Base-by-base conservation (phyloP, 805 yeast species). In the Yamadazyma insecticola region DNA sequence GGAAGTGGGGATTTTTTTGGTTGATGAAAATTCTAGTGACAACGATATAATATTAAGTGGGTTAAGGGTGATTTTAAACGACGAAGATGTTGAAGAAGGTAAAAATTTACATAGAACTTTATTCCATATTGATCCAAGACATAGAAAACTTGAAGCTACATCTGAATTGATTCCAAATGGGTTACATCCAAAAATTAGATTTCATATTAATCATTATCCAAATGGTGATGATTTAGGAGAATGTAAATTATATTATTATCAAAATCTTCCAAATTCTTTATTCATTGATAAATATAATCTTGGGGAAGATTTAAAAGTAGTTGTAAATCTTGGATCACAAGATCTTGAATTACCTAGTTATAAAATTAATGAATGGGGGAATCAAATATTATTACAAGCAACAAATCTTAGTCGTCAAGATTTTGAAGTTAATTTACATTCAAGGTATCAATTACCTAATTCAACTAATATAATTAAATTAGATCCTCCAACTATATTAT, bases 261-360 rank as follows among this genome's bases (percentile, higher is more conserved):
- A 57, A 20, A 47, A 51, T 11, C 36, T 66, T 11, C 46, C 50
- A 18, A 57, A 48, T 16, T 47, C 56, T 11, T 46, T 64, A 10
- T 62, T 66, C 18, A 39, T 66, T 22, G 72, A 66, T 40, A 50
- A 54, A 37, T 64, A 60, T 40, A 67, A 65, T 40, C 60, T 64
- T 2, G 41, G 40, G 1, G 30, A 36, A 9, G 40, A 37, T 15
- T 38, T 55, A 14, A 31, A 30, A 1, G 39, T 56, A 4, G 39
- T 62, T 8, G 43, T 52, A 10, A 44, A 49, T 15, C 50, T 48
- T 30, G 72, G 72, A 1, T 41, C 51, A 6, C 35, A 40, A 11
- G 63, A 66, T 37, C 45, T 66, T 32, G 72, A 66, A 41, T 45
- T 61, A 9, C 71, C 72, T 0, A 67, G 46, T 24, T 66, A 65